A percentile compares a stretch with the other conserved stretches of the same genome.
Conservation (phyloP, 1,284 basidiomycete species). For the Cutaneotrichosporon mucoides region DNA sequence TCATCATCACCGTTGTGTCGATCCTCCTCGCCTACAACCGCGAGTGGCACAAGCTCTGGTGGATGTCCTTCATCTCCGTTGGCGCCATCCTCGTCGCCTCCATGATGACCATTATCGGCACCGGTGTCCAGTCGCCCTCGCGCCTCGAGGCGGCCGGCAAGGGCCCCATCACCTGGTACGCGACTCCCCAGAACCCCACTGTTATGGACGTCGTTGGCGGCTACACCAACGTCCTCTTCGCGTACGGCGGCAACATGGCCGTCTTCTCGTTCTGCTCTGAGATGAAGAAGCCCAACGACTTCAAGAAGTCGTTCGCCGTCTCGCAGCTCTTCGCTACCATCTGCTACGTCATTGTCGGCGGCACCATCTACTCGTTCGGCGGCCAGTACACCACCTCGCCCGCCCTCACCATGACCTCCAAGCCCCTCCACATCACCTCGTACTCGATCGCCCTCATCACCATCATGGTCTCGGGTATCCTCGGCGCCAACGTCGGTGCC, state of each 20-base stretch:
- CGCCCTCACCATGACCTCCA: slow-evolving; percentile 39
- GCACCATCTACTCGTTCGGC: slow-evolving; percentile 36
- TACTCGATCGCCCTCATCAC: slow-evolving; percentile 39
- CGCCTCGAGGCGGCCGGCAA: slow-evolving; percentile 21
- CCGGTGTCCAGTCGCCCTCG: slow-evolving; percentile 28
- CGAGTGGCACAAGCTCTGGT: slow-evolving; percentile 35
- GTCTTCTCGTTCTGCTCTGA: slow-evolving; percentile 43
- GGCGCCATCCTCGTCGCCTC: slow-evolving; percentile 33
- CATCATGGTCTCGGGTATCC: slow-evolving; percentile 43
- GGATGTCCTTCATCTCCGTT: slow-evolving; percentile 36
- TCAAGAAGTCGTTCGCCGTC: slow-evolving; percentile 42
- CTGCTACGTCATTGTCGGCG: slow-evolving; percentile 37
- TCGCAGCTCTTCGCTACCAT: slow-evolving; percentile 30
- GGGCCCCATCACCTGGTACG: slow-evolving; percentile 32
- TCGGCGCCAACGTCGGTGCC: slow-evolving; percentile 40
- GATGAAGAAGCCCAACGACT: slow-evolving; percentile 42
- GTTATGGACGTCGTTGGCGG: slow-evolving; percentile 37
- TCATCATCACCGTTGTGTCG: slow-evolving; percentile 34
- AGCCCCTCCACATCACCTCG: slow-evolving; percentile 32
- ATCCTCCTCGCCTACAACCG: slow-evolving; percentile 30
- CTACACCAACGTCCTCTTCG: slow-evolving; percentile 40
- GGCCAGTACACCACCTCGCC: slow-evolving; percentile 41
- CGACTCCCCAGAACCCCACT: slow-evolving; percentile 28
- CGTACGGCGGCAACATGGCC: slow-evolving; percentile 43
- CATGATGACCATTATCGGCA: slow-evolving; percentile 36